Conservation (phyloP, 768 basidiomycete species). For the Austroboletus festivus region DNA sequence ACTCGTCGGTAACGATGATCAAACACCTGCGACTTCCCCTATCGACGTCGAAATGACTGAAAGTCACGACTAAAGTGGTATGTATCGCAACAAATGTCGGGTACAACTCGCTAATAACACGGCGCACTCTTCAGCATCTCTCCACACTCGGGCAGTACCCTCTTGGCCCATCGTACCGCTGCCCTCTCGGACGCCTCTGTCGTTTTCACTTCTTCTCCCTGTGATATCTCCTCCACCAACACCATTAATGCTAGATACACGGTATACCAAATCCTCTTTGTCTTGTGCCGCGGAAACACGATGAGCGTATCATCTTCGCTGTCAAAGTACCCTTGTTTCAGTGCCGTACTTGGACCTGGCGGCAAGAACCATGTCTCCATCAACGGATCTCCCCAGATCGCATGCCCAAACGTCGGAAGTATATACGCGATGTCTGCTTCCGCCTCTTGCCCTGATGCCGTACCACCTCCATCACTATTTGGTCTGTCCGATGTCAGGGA, state of each 20-base stretch:
- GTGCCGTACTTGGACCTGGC: constrained; percentile 43
- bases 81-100: neutral
- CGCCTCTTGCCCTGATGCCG: constrained; percentile 10
- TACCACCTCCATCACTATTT: neutral
- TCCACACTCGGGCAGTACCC: constrained; percentile 39
- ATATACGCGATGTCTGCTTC: constrained; percentile 33
- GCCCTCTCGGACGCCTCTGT: constrained; percentile 20
- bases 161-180: constrained; percentile 39
- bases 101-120: constrained; percentile 23
- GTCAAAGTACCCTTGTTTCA: constrained; percentile 57
- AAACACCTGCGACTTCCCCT: constrained; percentile 21
- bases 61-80: constrained; percentile 8
- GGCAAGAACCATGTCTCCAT: constrained; percentile 63
- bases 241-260: constrained; percentile 58
- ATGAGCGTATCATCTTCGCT: constrained; percentile 50
- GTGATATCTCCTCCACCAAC: constrained; percentile 40
- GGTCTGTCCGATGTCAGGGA: constrained; percentile 28
- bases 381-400: constrained; percentile 76
- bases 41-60: constrained; percentile 25
- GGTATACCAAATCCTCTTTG: constrained; percentile 76
- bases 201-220: constrained; percentile 11
- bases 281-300: constrained; percentile 63
- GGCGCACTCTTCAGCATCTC: constrained; percentile 43
- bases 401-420: constrained; percentile 45
- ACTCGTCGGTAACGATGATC: constrained; percentile 30